These are phyloP conservation scores for Fusarium domesticum DNA, from an alignment of 2,329 filamentous ascomycete genomes.

Conservation along the genomic window DNA sequence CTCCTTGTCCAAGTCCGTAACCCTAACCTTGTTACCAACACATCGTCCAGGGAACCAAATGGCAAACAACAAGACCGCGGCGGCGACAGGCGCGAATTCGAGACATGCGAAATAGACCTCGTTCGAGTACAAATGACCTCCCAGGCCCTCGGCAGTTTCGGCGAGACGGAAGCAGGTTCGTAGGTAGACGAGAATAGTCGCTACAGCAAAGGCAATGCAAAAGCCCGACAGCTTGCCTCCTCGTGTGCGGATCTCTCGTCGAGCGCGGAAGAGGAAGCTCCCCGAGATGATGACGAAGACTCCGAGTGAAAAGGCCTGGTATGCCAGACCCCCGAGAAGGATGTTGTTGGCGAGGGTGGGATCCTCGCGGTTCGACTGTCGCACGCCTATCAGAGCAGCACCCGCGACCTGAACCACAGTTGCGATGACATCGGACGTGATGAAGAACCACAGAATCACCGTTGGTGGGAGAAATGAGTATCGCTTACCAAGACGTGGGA, in stretches of 20 bases:
- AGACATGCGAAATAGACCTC: conserved; percentile 53
- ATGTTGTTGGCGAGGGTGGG: conserved; percentile 53
- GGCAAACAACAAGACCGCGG: conserved; percentile 46
- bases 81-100: conserved; percentile 53
- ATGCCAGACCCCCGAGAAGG: conserved; percentile 51
- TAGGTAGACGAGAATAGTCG: conserved; percentile 50
- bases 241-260: conserved; percentile 23
- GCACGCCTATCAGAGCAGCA: conserved; percentile 51
- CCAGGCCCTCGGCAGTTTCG: conserved; percentile 51
- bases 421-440: conserved; percentile 51
- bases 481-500: conserved; percentile 41
- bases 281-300: conserved; percentile 45
- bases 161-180: conserved; percentile 53
- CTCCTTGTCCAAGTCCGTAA: conserved; percentile 20
- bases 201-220: conserved; percentile 39
- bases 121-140: conserved; percentile 43
- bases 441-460: conserved; percentile 51
- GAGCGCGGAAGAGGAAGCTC: conserved; percentile 40
- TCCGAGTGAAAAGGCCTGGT: conserved; percentile 52
- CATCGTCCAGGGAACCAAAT: conserved; percentile 32
- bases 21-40: conserved; percentile 26
- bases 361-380: conserved; percentile 47
- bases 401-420: conserved; percentile 53
- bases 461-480: conserved; percentile 46
- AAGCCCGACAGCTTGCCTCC: conserved; percentile 38